Evolutionary conservation across 2,329 filamentous ascomycete species (phyloP), one percentile per base, ranked within the genome.

Genomic region (Fusarium sp.): DNA sequence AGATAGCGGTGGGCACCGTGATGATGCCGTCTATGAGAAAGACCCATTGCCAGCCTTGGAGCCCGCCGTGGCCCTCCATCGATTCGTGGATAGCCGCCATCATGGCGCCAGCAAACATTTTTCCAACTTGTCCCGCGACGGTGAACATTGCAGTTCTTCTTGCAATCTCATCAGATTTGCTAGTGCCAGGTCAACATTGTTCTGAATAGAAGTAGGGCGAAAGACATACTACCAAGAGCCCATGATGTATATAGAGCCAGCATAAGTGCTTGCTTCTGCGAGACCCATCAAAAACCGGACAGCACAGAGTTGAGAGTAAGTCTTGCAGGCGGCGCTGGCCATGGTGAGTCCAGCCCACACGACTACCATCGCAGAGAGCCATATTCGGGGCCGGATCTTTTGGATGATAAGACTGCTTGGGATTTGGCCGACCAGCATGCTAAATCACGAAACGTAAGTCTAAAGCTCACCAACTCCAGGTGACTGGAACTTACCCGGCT

Each of bases 91-190:
- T 79, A 0, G 86, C 87, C 1, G 87, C 87, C 77, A 90, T 88
- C 71, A 91, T 86, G 68, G 89, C 89, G 0, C 89, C 89, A 0
- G 86, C 86, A 56, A 91, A 90, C 85, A 91, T 88, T 0, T 85
- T 88, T 0, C 89, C 89, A 0, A 88, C 86, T 3, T 90, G 84
- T 0, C 88, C 89, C 5, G 87, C 87, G 1, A 87, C 85, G 2
- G 88, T 90, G 77, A 91, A 92, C 41, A 91, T 87, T 20, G 88
- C 89, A 1, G 85, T 88, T 0, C 90, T 84, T 68, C 91, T 92
- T 0, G 88, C 88, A 0, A 92, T 86, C 68, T 91, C 90, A 6
- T 84, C 81, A 0, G 84, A 83, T 0, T 78, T 91, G 18, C 74
- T 76, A 0, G 1, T 1, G 7, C 0, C 0, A 0, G 1, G 52